phyloP scores from a whole-genome alignment of 345 rosid genomes.

The Pugionium dolabratum region DNA sequence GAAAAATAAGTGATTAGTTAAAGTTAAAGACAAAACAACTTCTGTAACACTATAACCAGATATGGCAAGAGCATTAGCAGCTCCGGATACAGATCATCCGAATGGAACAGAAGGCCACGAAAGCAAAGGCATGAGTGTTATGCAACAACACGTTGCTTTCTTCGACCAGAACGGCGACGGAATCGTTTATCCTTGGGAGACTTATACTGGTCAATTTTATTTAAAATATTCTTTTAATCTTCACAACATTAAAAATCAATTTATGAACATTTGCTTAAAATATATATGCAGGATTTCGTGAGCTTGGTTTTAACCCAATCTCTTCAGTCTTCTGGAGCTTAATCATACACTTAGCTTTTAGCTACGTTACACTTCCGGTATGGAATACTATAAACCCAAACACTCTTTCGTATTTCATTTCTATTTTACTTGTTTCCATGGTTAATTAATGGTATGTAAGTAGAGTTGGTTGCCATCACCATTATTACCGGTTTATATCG shows the following conservation, averaged over 20 bases:
- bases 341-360: slow-evolving; percentile 47
- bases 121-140: slow-evolving; percentile 61
- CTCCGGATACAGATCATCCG: slow-evolving; percentile 70
- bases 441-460: neutral
- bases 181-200: slow-evolving; percentile 87
- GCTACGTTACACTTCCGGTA: slow-evolving; percentile 72
- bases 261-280: neutral
- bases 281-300: slow-evolving; percentile 49
- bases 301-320: slow-evolving; percentile 62
- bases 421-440: neutral
- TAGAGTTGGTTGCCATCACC: slow-evolving; percentile 81
- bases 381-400: slow-evolving; percentile 24
- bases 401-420: neutral
- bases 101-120: slow-evolving; percentile 62
- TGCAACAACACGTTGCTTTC: slow-evolving; percentile 84
- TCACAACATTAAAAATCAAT: no score
- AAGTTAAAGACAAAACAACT: no score
- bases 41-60: slow-evolving; percentile 36
- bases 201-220: slow-evolving; percentile 51
- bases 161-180: slow-evolving; percentile 75
- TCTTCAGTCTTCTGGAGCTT: slow-evolving; percentile 47
- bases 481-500: slow-evolving; percentile 60
- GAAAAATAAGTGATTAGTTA: no score
- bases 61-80: slow-evolving; percentile 74
- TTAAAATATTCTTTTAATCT: no score